Conservation (phyloP, 2,329 filamentous ascomycete genomes). For the Fulvia fulva region DNA sequence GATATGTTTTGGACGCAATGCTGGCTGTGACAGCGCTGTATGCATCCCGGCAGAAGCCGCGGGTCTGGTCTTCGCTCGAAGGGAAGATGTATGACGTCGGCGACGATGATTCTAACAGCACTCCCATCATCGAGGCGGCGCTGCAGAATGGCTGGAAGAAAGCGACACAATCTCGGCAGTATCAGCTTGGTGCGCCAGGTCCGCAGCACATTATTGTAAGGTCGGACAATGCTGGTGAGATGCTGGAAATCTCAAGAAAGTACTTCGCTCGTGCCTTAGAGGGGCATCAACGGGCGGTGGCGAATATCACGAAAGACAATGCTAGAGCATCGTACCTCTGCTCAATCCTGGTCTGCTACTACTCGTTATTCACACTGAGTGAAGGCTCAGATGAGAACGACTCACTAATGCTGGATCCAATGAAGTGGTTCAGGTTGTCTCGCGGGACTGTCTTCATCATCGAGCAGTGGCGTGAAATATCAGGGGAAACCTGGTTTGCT, state of each 20-base stretch:
- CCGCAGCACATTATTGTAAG: background rate
- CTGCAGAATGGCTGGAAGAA: constrained; percentile 8
- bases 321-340: constrained; percentile 18
- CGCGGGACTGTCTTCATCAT: constrained; percentile 17
- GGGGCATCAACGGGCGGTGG: constrained; percentile 20
- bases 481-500: constrained; percentile 13
- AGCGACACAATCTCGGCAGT: background rate
- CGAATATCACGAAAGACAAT: constrained; percentile 14
- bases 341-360: constrained; percentile 21
- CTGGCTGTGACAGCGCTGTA: constrained; percentile 23
- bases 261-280: constrained; percentile 25
- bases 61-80: constrained; percentile 19
- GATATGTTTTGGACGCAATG: constrained; percentile 21
- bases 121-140: background rate
- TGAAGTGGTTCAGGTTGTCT: constrained; percentile 23
- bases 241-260: constrained; percentile 19
- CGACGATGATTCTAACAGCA: background rate
- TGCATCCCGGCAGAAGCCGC: constrained; percentile 15
- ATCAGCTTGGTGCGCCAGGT: background rate
- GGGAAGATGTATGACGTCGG: constrained; percentile 16
- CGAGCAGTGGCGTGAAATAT: constrained; percentile 8
- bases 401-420: constrained; percentile 14
- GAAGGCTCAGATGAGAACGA: constrained; percentile 11
- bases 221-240: constrained; percentile 9
- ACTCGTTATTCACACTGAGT: constrained; percentile 21